These are phyloP conservation scores for Ceriops tagal DNA, from an alignment of 345 rosid genomes.

Conservation along the genomic window DNA sequence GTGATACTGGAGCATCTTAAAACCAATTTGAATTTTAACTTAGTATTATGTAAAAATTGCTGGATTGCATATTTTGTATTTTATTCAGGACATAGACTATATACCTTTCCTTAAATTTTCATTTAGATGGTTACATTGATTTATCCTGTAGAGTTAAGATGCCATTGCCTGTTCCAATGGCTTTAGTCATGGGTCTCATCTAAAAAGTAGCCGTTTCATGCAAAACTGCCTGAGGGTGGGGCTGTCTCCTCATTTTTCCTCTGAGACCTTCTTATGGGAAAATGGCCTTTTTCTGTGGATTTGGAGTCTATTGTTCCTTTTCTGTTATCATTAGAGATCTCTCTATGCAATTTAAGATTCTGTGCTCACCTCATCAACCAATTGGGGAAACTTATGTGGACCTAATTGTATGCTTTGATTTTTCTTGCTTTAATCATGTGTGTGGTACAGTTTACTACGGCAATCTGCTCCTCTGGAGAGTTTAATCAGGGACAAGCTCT, in stretches of 20 bases:
- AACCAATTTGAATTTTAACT: neutral
- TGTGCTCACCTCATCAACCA: neutral
- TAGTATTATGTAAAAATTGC: neutral
- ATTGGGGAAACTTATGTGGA: neutral
- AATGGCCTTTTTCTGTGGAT: too few species aligned
- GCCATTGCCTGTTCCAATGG: too few species aligned
- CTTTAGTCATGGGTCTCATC: too few species aligned
- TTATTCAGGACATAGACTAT: neutral
- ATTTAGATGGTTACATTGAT: too few species aligned
- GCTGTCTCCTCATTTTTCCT: too few species aligned
- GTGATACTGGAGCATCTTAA: neutral
- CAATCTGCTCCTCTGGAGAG: slow-evolving; percentile 78
- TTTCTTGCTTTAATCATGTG: slow-evolving; percentile 13
- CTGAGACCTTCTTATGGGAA: too few species aligned
- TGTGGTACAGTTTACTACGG: slow-evolving; percentile 60
- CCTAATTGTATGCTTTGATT: neutral
- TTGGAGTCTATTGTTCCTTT: too few species aligned
- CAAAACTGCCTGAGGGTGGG: too few species aligned
- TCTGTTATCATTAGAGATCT: neutral
- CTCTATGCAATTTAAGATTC: neutral
- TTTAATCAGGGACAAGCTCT: slow-evolving; percentile 74
- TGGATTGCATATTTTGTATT: neutral
- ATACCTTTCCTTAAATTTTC: too few species aligned
- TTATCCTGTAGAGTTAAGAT: too few species aligned
- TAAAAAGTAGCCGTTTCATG: too few species aligned